Conservation (phyloP, 225 moss, liverwort and hornwort species). For the Thuidium tamariscinum region DNA sequence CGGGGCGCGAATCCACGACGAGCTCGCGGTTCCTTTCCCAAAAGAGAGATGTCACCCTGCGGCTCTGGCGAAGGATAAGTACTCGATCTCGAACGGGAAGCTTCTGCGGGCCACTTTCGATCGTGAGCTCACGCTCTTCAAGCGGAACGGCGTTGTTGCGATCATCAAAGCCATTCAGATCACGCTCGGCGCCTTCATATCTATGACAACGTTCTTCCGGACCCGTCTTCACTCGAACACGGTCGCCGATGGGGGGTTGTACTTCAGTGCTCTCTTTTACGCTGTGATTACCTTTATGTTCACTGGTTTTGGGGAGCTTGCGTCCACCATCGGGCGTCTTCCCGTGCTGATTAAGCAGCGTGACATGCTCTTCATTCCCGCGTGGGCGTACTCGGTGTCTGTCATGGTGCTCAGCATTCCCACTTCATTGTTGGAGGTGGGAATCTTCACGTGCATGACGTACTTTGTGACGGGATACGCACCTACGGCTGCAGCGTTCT, state of each 20-base stretch:
- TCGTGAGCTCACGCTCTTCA: slow-evolving; percentile 42
- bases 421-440: slow-evolving; percentile 41
- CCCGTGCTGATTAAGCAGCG: slow-evolving; percentile 67
- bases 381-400: slow-evolving; percentile 47
- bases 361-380: slow-evolving; percentile 55
- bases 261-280: slow-evolving; percentile 57
- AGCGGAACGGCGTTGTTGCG: slow-evolving; percentile 39
- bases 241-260: slow-evolving; percentile 23
- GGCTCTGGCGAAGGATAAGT: slow-evolving; percentile 45
- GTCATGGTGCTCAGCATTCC: slow-evolving; percentile 55
- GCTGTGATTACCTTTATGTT: slow-evolving; percentile 54
- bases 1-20: slow-evolving; percentile 16
- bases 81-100: slow-evolving; percentile 20
- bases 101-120: slow-evolving; percentile 51
- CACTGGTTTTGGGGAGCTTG: slow-evolving; percentile 72
- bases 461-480: slow-evolving; percentile 51
- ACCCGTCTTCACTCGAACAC: slow-evolving; percentile 26
- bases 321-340: slow-evolving; percentile 46
- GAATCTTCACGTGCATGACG: slow-evolving; percentile 17
- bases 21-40: slow-evolving; percentile 33
- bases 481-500: slow-evolving; percentile 43
- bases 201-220: slow-evolving; percentile 57
- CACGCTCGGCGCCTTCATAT: slow-evolving; percentile 26
- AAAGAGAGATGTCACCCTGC: slow-evolving; percentile 42
- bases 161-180: slow-evolving; percentile 58